These are phyloP conservation scores for Leccinum pachyderme DNA, from an alignment of 1,284 basidiomycete genomes.

Conservation along the genomic window DNA sequence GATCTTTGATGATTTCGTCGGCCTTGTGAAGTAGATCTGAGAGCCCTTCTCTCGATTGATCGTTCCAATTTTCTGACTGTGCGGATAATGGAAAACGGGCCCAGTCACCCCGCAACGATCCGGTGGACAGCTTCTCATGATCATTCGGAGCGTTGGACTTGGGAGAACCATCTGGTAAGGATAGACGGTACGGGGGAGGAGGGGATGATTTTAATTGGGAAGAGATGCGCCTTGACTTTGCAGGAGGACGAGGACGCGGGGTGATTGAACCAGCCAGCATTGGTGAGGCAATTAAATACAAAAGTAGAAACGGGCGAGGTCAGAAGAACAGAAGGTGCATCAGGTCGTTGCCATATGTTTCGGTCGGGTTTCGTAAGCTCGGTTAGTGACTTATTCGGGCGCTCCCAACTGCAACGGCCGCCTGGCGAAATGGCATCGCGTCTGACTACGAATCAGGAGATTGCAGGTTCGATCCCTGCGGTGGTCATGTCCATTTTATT, in stretches of 20 bases:
- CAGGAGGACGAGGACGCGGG: slow-evolving; percentile 59
- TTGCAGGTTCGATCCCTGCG: slow-evolving; percentile 53
- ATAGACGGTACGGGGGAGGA: slow-evolving; percentile 52
- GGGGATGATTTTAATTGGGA: slow-evolving; percentile 43
- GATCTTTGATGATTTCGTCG: slow-evolving; percentile 69
- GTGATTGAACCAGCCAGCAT: slow-evolving; percentile 51
- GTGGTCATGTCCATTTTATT: not conserved
- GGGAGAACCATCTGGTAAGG: slow-evolving; percentile 20
- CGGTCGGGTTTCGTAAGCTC: slow-evolving; percentile 6
- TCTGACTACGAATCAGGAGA: slow-evolving; percentile 71
- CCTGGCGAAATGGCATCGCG: slow-evolving; percentile 68
- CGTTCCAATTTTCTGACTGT: slow-evolving; percentile 49
- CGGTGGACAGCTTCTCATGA: slow-evolving; percentile 11
- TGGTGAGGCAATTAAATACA: not conserved
- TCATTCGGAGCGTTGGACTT: slow-evolving; percentile 3
- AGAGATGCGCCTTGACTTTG: slow-evolving; percentile 48
- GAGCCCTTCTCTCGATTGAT: slow-evolving; percentile 70
- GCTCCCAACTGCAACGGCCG: slow-evolving; percentile 19
- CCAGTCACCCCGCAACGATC: slow-evolving; percentile 12
- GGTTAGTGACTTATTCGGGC: slow-evolving; percentile 39
- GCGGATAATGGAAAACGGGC: slow-evolving; percentile 10
- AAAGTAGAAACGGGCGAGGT: slow-evolving; percentile 6
- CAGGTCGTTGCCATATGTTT: slow-evolving; percentile 23
- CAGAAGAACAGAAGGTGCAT: slow-evolving; percentile 12
- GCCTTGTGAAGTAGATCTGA: slow-evolving; percentile 65